Conservation (phyloP, 2,329 filamentous ascomycete genomes). For the Sclerotinia trifoliorum region DNA sequence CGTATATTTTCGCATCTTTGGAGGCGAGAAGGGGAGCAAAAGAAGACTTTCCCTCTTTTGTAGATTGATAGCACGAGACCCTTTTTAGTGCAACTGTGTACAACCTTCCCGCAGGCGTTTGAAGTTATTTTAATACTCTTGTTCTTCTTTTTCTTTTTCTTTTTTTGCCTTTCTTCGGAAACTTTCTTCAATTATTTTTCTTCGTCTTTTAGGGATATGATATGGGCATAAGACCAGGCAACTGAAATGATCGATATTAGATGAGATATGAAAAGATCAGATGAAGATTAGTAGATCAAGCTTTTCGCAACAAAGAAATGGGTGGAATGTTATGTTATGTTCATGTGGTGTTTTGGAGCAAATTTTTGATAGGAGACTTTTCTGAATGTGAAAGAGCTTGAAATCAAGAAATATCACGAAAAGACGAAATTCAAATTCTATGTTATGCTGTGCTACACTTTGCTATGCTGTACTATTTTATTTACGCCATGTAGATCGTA, state of each 20-base stretch:
- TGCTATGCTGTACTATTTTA: too few species aligned
- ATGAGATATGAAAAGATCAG: slow-evolving; percentile 15
- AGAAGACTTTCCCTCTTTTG: slow-evolving; percentile 11
- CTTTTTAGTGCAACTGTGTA: slow-evolving; percentile 8
- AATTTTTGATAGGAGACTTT: not conserved
- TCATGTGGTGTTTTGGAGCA: slow-evolving; percentile 6
- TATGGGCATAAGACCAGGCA: slow-evolving; percentile 8
- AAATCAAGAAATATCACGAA: not conserved
- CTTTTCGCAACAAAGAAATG: slow-evolving; percentile 7
- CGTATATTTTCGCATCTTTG: slow-evolving; percentile 20
- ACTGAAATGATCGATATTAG: slow-evolving; percentile 19
- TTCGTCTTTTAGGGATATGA: slow-evolving; percentile 20
- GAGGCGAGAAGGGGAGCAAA: slow-evolving; percentile 2
- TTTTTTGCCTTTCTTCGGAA: not conserved
- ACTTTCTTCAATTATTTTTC: not conserved
- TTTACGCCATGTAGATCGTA: too few species aligned
- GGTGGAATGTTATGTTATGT: not conserved
- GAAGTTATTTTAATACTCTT: slow-evolving; percentile 20
- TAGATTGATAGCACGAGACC: slow-evolving; percentile 18
- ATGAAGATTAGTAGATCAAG: slow-evolving; percentile 14
- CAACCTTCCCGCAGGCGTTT: slow-evolving; percentile 12
- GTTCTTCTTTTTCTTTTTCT: slow-evolving; percentile 2
- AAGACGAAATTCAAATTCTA: not conserved
- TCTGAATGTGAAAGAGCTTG: slow-evolving; percentile 14
- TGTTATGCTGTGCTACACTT: not conserved